A percentile compares a stretch with the other conserved stretches of the same genome.
Conservation (phyloP, 176 grass and related monocot species). For the Cocos nucifera region DNA sequence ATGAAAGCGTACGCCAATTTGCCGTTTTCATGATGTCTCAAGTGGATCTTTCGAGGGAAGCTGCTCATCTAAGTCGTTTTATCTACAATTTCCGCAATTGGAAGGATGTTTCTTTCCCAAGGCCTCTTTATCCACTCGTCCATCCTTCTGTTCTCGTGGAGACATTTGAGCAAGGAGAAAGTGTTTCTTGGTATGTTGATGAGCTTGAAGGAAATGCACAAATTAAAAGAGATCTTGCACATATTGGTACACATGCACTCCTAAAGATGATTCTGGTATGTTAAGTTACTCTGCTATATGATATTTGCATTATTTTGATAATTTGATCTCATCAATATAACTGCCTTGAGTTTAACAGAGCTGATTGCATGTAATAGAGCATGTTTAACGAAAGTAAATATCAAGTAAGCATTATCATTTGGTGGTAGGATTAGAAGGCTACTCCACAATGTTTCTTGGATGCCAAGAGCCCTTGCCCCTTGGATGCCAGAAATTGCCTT, state of each 20-base stretch:
- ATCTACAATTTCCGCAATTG: conserved; percentile 89
- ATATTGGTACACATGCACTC: conserved; percentile 86
- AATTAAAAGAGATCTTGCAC: conserved; percentile 65
- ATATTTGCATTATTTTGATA: too few species aligned
- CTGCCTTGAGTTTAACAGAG: too few species aligned
- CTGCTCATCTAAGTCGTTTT: conserved; percentile 86
- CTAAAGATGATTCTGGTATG: conserved; percentile 96
- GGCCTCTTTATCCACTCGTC: conserved; percentile 87
- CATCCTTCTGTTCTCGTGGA: conserved; percentile 97
- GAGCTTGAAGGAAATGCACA: conserved; percentile 53
- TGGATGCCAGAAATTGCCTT: too few species aligned
- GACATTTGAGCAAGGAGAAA: conserved; percentile 94
- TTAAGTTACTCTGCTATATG: too few species aligned
- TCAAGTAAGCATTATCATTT: neutral
- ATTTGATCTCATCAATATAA: too few species aligned
- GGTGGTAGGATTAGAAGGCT: neutral
- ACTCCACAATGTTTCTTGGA: too few species aligned
- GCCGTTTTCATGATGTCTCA: conserved; percentile 97
- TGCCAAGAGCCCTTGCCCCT: too few species aligned
- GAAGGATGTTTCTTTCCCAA: conserved; percentile 86
- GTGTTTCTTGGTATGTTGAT: conserved; percentile 75
- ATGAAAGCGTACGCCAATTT: conserved; percentile 90
- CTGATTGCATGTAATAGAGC: too few species aligned
- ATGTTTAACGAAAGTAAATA: neutral
- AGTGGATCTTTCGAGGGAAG: conserved; percentile 91